Percentiles rank a stretch among this genome's conserved stretches.
Evolutionary conservation across 1,284 basidiomycete genomes (phyloP).

Genomic region (Sphagnurus paluster): DNA sequence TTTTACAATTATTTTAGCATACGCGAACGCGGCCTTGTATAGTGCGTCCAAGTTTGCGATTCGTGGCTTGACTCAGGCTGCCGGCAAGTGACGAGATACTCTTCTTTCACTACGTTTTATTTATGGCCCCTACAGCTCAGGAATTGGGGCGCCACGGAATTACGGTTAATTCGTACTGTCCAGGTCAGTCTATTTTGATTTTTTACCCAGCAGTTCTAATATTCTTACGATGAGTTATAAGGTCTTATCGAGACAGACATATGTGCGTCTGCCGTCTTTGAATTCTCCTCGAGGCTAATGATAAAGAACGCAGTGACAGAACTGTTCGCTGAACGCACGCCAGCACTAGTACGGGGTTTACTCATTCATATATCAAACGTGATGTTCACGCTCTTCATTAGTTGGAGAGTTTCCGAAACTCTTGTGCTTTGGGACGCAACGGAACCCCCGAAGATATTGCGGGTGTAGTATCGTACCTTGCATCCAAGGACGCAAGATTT

Average conservation of each 20-base stretch:
- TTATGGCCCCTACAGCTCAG: too few relatives aligned
- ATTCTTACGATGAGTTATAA: neutral
- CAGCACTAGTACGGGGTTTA: too few relatives aligned
- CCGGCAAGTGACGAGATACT: too few relatives aligned
- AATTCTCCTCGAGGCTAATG: too few relatives aligned
- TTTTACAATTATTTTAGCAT: neutral
- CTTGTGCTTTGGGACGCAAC: constrained; percentile 13
- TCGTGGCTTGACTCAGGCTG: constrained; percentile 25
- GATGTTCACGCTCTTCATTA: neutral
- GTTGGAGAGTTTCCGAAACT: neutral
- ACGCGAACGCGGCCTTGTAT: constrained; percentile 9
- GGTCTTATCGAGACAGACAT: constrained; percentile 18
- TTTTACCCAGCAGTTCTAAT: too few relatives aligned
- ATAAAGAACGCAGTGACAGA: too few relatives aligned
- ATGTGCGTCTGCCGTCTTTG: too few relatives aligned
- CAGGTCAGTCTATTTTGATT: constrained; percentile 18
- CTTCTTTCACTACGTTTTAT: too few relatives aligned
- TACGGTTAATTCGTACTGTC: constrained; percentile 32
- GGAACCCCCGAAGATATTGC: constrained; percentile 22
- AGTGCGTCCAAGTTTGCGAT: constrained; percentile 25
- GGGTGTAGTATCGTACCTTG: constrained; percentile 22
- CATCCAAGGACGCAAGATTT: constrained; percentile 11
- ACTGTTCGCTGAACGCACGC: too few relatives aligned
- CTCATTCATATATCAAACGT: too few relatives aligned
- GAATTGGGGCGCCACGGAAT: constrained; percentile 29